A percentile compares a stretch with the other conserved stretches of the same genome.
Conservation (phyloP, 768 basidiomycete genomes). For the Hortiboletus campestris region DNA sequence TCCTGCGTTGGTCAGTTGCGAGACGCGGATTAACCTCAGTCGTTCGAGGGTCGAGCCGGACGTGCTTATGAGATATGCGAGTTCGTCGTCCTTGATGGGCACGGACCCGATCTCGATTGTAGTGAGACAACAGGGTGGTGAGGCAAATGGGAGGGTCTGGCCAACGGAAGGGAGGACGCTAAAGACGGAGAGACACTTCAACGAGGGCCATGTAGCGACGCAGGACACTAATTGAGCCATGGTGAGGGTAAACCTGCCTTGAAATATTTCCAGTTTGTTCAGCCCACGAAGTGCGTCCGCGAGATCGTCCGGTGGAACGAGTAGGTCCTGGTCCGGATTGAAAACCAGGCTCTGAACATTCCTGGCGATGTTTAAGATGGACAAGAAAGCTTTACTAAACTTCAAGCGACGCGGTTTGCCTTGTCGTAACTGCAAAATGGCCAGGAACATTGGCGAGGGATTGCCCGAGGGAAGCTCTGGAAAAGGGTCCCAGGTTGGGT, state of each 20-base stretch:
- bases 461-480: neutral
- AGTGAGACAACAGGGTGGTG: neutral
- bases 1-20: constrained; percentile 2
- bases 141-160: neutral
- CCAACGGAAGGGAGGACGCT: neutral
- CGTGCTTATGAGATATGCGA: constrained; percentile 2
- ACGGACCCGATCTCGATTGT: neutral
- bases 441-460: neutral
- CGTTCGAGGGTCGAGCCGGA: constrained; percentile 5
- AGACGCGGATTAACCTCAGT: neutral
- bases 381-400: neutral
- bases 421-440: neutral
- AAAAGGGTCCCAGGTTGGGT: constrained; percentile 3
- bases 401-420: neutral
- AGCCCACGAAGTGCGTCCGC: neutral
- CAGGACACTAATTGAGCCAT: constrained; percentile 1
- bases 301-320: neutral
- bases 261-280: neutral
- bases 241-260: neutral
- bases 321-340: neutral
- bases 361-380: constrained; percentile 1
- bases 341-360: constrained; percentile 1
- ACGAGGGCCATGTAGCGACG: constrained; percentile 7
- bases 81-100: constrained; percentile 10
- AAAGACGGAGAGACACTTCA: constrained; percentile 4